phyloP scores from a whole-genome alignment of 495 filamentous ascomycete species.

The Jackrogersella minutella region DNA sequence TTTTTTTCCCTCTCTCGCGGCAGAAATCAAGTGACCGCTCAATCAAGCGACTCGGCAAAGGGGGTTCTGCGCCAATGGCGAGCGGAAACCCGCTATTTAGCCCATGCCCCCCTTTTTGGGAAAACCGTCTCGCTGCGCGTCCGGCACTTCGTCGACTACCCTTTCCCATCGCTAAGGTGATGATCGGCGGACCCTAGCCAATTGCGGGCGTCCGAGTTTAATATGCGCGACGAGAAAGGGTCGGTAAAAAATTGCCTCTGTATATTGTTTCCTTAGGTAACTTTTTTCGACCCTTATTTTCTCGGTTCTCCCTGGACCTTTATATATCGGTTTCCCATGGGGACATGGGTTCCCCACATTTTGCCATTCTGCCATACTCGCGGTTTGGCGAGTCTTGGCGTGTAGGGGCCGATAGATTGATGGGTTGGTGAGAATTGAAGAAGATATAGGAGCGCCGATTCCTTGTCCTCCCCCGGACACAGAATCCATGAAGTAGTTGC shows the following conservation, averaged over 20 bases:
- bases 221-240: conserved; percentile 25
- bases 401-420: conserved; percentile 12
- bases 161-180: conserved; percentile 41
- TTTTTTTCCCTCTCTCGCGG: conserved; percentile 21
- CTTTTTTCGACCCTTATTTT: conserved; percentile 25
- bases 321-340: conserved; percentile 20
- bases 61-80: conserved; percentile 17
- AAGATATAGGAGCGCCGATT: conserved; percentile 25
- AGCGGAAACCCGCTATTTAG: conserved; percentile 35
- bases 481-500: conserved; percentile 10
- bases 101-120: conserved; percentile 31
- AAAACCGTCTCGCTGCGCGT: conserved; percentile 15
- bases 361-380: conserved; percentile 40
- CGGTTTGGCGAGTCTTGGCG: conserved; percentile 32
- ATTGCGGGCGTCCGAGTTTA: conserved; percentile 16
- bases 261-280: conserved; percentile 23
- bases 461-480: background rate
- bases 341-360: conserved; percentile 39
- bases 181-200: conserved; percentile 32
- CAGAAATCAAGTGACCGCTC: conserved; percentile 41
- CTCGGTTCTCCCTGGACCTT: background rate
- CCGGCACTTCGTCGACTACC: conserved; percentile 40
- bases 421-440: background rate
- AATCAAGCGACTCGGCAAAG: conserved; percentile 34
- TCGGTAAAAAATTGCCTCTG: conserved; percentile 25